Base-by-base conservation (phyloP, 441 rosid genomes). In the Brassica hybrid region DNA sequence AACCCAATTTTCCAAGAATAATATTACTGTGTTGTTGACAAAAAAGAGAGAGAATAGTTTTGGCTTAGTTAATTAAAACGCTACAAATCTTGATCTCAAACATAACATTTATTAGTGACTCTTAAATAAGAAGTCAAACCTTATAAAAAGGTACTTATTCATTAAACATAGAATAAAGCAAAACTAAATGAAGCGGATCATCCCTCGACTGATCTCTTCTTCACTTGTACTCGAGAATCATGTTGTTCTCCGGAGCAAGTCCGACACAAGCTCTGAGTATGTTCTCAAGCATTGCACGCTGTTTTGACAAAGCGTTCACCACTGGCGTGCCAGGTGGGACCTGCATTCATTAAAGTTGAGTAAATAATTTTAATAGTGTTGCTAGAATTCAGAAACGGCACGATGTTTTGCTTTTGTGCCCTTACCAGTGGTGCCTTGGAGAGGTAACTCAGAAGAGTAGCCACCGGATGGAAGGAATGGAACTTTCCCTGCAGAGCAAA, bases 191-290 rank as follows among this genome's bases (percentile, higher is more conserved):
- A 72, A n/a, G 62, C 52, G 67, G 16, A 27, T 27, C 32, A 59
- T 41, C 67, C 19, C 5, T 16, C 58, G 58, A 67, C 9, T 19
- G 30, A 12, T 66, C 21, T 45, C 9, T 17, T 54, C 41, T 62
- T 92, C 94, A 92, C 84, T 90, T 94, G 91, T 90, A 94, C 65
- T 94, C 97, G 88, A 94, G 85, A 67, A 94, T 94, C 98, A 94
- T 94, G 91, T 94, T 92, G 89, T 90, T 92, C 84, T 94, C 97
- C 0, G 97, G 96, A 71, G 97, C 89, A 87, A 92, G 84, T 17
- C 98, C 97, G 64, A 92, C 81, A 74, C 98, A 92, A 50, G 97
- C 98, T 83, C 98, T 88, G 80, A 92, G 69, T 73, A 94, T 90
- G 87, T 94, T 94, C 91, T 94, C 97, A 17, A 92, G 92, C 98